Percentiles rank a stretch among this genome's conserved stretches.
Conservation (phyloP, 1,139 yeast species). For the Debaryomyces coudertii region DNA sequence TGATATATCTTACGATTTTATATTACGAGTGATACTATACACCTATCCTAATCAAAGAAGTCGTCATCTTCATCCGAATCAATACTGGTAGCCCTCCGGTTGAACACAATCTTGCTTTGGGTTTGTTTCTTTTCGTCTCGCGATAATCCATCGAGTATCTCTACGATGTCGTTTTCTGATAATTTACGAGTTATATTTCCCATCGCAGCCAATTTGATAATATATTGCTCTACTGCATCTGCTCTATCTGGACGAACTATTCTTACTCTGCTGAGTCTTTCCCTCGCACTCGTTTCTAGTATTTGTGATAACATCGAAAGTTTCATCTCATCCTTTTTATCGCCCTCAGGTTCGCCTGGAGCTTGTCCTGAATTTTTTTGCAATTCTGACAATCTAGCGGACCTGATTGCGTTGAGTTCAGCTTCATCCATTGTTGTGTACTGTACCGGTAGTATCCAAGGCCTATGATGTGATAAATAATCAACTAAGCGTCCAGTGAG, state of each 20-base stretch:
- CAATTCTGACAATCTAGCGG: slow-evolving; percentile 83
- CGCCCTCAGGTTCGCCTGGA: slow-evolving; percentile 9
- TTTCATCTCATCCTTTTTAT: slow-evolving; percentile 33
- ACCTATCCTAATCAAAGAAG: slow-evolving; percentile 30
- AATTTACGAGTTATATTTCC: slow-evolving; percentile 79
- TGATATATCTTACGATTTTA: background rate
- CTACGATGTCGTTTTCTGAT: slow-evolving; percentile 78
- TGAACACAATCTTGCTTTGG: slow-evolving; percentile 57
- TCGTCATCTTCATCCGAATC: slow-evolving; percentile 31
- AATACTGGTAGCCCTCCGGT: slow-evolving; percentile 26
- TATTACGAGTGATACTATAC: background rate
- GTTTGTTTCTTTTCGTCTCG: slow-evolving; percentile 69
- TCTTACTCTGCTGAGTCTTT: slow-evolving; percentile 81
- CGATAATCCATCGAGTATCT: slow-evolving; percentile 79
- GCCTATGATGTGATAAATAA: background rate
- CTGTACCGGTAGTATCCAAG: background rate
- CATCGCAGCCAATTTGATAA: slow-evolving; percentile 70
- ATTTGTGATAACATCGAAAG: slow-evolving; percentile 62
- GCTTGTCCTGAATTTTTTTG: slow-evolving; percentile 54
- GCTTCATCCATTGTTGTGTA: slow-evolving; percentile 61
- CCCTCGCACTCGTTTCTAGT: slow-evolving; percentile 81
- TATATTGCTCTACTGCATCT: slow-evolving; percentile 81
- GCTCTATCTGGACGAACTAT: slow-evolving; percentile 93
- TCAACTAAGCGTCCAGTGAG: background rate
- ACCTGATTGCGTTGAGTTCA: slow-evolving; percentile 85